Base-by-base conservation (phyloP, 1,284 basidiomycete species). In the Jaminaea rosea region DNA sequence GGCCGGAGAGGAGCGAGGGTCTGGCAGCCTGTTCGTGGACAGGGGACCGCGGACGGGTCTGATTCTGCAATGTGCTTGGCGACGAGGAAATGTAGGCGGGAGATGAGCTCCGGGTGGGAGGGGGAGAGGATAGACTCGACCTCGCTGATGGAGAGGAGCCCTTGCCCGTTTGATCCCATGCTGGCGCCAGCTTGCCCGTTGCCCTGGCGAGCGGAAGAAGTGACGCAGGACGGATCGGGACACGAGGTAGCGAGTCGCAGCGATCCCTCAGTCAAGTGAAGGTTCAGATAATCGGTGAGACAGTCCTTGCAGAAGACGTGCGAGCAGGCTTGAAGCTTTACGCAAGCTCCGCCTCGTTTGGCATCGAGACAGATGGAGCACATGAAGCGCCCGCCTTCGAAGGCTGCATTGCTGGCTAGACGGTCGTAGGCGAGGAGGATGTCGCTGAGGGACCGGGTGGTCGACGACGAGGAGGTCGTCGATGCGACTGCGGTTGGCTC, bases 221-320 rank as follows among this genome's bases (percentile, higher is more conserved):
- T 46, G 19, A 47, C 46, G 41, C 55, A 57, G 19, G 49, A 47
- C 2, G 52, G 52, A 44, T 57, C 55, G 3, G 55, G 55, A 53
- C 55, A 57, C 26, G 46, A 24, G 3, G 28, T 13, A 19, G 52
- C 55, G 10, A 36, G 52, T 11, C 47, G 26, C 17, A 28, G 44
- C 26, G 53, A 53, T 15, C 55, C 55, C 15, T 57, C 55, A 6
- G 13, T 24, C n/a, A 57, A 46, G 27, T 32, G 29, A 13, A 52
- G 37, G 13, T 21, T 23, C 26, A 57, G 31, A 32, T 57, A 57
- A 41, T 49, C 55, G 1, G 26, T 17, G 6, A 57, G 48, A 26
- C 55, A 57, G 13, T 44, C 41, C 21, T 46, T 19, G 46, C 55
- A 57, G 32, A 57, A 57, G 52, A 57, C 41, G 46, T 57, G 55